phyloP scores from a whole-genome alignment of 345 rosid species.

The Nasturtium officinale region DNA sequence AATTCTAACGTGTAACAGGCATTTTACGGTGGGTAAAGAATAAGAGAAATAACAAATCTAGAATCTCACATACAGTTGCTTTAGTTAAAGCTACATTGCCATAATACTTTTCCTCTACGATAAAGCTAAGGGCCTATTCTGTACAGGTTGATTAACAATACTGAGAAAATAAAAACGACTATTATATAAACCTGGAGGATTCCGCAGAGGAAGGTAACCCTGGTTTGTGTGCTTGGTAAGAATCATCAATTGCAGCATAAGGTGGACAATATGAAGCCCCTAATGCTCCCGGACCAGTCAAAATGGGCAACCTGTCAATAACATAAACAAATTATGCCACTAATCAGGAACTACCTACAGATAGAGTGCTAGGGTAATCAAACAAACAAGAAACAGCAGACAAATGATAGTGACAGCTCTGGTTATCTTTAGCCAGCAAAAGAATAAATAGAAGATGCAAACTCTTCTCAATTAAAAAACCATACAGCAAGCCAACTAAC shows the following conservation, averaged over 20 bases:
- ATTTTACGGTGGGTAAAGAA: neutral
- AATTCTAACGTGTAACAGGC: neutral
- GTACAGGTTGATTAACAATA: neutral
- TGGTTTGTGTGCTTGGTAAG: slow-evolving; percentile 62
- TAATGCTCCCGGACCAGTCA: slow-evolving; percentile 82
- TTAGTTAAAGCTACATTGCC: slow-evolving; percentile 6
- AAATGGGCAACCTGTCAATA: slow-evolving; percentile 77
- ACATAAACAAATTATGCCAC: slow-evolving; percentile 8
- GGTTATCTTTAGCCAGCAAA: neutral
- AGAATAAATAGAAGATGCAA: neutral
- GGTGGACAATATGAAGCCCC: slow-evolving; percentile 79
- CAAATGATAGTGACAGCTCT: neutral
- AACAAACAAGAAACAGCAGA: slow-evolving; percentile 8
- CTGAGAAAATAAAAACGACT: neutral
- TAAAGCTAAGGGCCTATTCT: neutral
- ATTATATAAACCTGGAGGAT: slow-evolving; percentile 57
- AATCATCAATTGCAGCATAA: slow-evolving; percentile 69
- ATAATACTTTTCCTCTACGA: neutral
- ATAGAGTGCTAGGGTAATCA: slow-evolving; percentile 5
- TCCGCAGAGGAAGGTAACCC: slow-evolving; percentile 61
- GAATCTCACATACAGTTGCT: slow-evolving; percentile 4
- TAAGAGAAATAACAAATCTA: neutral
- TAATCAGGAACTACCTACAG: neutral
- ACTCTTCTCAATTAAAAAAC: slow-evolving; percentile 1
- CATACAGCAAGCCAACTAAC: slow-evolving; percentile 17